Conservation (phyloP, 768 basidiomycete species). For the Rhodotorula babjevae region DNA sequence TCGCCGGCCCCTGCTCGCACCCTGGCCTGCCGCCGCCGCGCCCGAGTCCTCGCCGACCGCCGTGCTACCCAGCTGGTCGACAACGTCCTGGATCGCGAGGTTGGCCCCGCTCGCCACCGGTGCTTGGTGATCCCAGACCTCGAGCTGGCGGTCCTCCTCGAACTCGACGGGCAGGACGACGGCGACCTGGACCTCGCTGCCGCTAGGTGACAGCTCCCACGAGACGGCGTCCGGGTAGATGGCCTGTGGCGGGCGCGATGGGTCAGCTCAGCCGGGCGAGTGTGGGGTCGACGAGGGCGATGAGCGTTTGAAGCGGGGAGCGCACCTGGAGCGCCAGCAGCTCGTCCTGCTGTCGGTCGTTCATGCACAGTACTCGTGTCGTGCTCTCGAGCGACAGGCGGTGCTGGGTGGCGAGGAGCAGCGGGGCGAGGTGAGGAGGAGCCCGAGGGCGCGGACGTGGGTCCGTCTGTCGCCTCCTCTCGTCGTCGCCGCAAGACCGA, state of each 20-base stretch:
- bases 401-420: not conserved
- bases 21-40: no score
- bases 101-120: not conserved
- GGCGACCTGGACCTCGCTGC: not conserved
- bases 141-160: conserved; percentile 1
- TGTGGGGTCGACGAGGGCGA: not conserved
- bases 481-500: not conserved
- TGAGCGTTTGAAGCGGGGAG: not conserved
- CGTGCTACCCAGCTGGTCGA: not conserved
- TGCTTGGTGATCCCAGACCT: not conserved
- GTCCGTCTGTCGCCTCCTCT: no score
- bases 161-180: conserved; percentile 8
- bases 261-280: no score
- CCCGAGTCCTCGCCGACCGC: no score
- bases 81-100: not conserved
- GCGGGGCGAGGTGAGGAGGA: not conserved
- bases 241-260: not conserved
- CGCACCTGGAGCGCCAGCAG: conserved; percentile 20
- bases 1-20: no score
- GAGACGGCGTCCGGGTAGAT: conserved; percentile 13
- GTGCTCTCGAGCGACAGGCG: not conserved
- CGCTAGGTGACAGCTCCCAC: not conserved
- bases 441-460: no score
- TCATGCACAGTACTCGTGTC: not conserved
- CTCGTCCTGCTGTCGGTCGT: conserved; percentile 27